Percentiles rank a stretch among this genome's conserved stretches.
These are phyloP conservation scores for Fusarium irregulare DNA, from an alignment of 2,329 filamentous ascomycete genomes.

Conservation along the genomic window DNA sequence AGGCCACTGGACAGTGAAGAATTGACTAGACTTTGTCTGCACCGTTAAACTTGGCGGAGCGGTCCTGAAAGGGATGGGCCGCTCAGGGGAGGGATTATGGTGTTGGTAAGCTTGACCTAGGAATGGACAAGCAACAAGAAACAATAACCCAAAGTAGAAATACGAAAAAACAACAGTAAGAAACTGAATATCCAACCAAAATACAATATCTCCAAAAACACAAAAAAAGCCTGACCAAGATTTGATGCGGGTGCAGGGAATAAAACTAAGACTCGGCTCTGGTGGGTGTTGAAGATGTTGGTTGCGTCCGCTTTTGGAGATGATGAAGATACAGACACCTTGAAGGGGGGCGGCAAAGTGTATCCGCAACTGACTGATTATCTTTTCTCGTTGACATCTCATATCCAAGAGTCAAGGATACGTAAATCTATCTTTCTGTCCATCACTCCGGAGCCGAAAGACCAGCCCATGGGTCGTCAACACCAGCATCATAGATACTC, in stretches of 20 bases:
- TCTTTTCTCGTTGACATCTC: slow-evolving; percentile 23
- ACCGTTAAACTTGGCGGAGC: slow-evolving; percentile 36
- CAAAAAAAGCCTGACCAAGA: slow-evolving; percentile 41
- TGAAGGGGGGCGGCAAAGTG: slow-evolving; percentile 17
- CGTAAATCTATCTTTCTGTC: background rate
- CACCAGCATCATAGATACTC: background rate
- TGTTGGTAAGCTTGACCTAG: slow-evolving; percentile 1
- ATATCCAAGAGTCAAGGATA: slow-evolving; percentile 18
- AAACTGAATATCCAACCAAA: slow-evolving; percentile 17
- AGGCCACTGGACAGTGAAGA: slow-evolving; percentile 11
- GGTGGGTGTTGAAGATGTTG: slow-evolving; percentile 18
- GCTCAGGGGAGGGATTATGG: slow-evolving; percentile 9
- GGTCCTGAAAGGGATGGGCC: slow-evolving; percentile 44
- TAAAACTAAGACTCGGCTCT: slow-evolving; percentile 11
- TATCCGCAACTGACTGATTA: slow-evolving; percentile 29
- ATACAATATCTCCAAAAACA: slow-evolving; percentile 3
- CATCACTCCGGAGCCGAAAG: slow-evolving; percentile 19
- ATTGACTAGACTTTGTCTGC: background rate
- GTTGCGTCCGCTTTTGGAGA: slow-evolving; percentile 20
- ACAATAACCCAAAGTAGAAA: slow-evolving; percentile 20
- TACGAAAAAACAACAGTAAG: background rate
- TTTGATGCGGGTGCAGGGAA: slow-evolving; percentile 40
- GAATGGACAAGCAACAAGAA: slow-evolving; percentile 28
- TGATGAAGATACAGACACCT: slow-evolving; percentile 15
- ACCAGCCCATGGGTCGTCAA: slow-evolving; percentile 5